These are phyloP conservation scores for Petunia secreta DNA, from an alignment of 257 asterid genomes.

Conservation along the genomic window DNA sequence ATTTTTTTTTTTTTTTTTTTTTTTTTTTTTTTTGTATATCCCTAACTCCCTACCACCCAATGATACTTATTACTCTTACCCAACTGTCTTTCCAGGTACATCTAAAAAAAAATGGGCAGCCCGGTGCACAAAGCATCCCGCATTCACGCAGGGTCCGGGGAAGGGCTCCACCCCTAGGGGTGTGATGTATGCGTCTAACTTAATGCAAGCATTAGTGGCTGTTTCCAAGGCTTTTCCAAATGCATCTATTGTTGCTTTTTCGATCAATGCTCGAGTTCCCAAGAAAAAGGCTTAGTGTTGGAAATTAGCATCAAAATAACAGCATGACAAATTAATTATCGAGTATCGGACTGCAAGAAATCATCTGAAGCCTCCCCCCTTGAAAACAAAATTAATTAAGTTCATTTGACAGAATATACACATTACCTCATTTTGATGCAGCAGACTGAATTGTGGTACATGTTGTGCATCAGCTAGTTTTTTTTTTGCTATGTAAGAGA, in stretches of 20 bases:
- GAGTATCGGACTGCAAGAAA: background rate
- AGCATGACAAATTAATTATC: background rate
- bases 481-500: conserved; percentile 13
- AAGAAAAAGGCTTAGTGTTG: background rate
- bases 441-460: conserved; percentile 6
- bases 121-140: too few species aligned
- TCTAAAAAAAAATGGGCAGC: too few species aligned
- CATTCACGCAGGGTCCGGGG: too few species aligned
- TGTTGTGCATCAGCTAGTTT: conserved; percentile 23
- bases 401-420: background rate
- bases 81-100: background rate
- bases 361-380: background rate
- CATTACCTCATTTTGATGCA: background rate
- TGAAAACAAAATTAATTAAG: background rate
- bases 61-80: background rate
- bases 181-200: too few species aligned
- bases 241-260: background rate
- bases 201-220: too few species aligned
- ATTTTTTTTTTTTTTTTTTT: background rate
- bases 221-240: background rate
- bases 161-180: too few species aligned
- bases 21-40: background rate
- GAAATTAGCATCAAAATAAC: background rate
- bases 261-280: background rate
- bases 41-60: background rate